Conservation (phyloP, 2,329 filamentous ascomycete genomes). For the Celoporthe dispersa region DNA sequence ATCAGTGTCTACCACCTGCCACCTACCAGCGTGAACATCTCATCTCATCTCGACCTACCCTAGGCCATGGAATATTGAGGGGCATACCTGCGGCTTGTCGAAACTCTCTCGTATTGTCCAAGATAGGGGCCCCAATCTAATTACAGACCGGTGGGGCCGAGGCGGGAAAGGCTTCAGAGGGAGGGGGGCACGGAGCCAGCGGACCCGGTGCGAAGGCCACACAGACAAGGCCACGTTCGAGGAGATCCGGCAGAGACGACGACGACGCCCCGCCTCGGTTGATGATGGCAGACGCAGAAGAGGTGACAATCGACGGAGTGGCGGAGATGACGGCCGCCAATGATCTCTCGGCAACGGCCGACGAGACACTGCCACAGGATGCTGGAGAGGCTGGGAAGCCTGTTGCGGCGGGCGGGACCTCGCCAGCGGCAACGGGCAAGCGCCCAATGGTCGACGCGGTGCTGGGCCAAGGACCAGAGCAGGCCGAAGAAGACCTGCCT, state of each 20-base stretch:
- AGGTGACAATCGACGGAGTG: neutral
- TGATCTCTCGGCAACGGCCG: neutral
- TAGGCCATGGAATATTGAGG: constrained; percentile 4
- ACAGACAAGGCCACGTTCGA: neutral
- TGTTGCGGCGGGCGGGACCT: neutral
- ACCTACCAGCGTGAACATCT: neutral
- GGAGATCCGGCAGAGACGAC: neutral
- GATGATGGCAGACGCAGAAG: constrained; percentile 3
- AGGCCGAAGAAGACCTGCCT: constrained; percentile 12
- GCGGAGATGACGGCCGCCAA: neutral
- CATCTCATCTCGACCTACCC: constrained; percentile 13
- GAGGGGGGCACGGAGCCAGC: neutral
- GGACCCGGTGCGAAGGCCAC: neutral
- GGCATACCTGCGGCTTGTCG: constrained; percentile 9
- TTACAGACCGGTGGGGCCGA: constrained; percentile 17
- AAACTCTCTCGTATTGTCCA: constrained; percentile 21
- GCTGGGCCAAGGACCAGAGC: constrained; percentile 4
- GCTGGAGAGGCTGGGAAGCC: neutral
- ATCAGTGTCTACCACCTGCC: neutral
- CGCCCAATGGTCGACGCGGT: constrained; percentile 15
- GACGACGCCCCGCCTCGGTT: neutral
- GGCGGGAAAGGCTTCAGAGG: neutral
- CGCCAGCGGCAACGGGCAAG: constrained; percentile 10
- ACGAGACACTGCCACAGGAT: neutral
- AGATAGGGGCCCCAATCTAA: constrained; percentile 21